Conservation (phyloP, 805 yeast genomes). For the Candida berthetii region DNA sequence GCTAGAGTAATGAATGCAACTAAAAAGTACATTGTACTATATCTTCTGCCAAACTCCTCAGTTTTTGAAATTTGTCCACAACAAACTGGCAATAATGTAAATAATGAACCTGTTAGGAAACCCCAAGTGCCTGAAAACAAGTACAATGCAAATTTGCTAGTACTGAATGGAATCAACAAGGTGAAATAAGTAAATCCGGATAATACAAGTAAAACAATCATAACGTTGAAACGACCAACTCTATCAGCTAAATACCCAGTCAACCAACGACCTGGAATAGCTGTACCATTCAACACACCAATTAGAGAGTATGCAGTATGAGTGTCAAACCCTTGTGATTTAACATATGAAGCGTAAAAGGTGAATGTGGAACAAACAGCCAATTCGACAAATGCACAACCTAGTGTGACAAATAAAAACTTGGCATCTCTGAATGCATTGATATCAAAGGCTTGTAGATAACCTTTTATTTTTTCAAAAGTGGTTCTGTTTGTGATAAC, state of each 20-base stretch:
- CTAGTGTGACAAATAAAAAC: slow-evolving; percentile 34
- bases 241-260: slow-evolving; percentile 37
- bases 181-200: slow-evolving; percentile 25
- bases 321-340: slow-evolving; percentile 34
- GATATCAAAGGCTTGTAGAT: slow-evolving; percentile 22
- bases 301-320: slow-evolving; percentile 35
- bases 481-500: slow-evolving; percentile 14
- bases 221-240: slow-evolving; percentile 47
- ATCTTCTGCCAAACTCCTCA: slow-evolving; percentile 46
- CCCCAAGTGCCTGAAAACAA: slow-evolving; percentile 45
- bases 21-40: slow-evolving; percentile 51
- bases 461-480: slow-evolving; percentile 20
- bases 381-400: slow-evolving; percentile 42
- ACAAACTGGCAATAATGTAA: slow-evolving; percentile 51
- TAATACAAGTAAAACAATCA: slow-evolving; percentile 27
- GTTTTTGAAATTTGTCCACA: slow-evolving; percentile 51
- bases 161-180: slow-evolving; percentile 32
- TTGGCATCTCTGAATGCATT: slow-evolving; percentile 36
- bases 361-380: slow-evolving; percentile 38
- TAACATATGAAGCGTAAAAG: slow-evolving; percentile 44
- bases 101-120: slow-evolving; percentile 45
- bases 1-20: slow-evolving; percentile 49
- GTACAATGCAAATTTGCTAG: slow-evolving; percentile 25
- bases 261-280: slow-evolving; percentile 37
- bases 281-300: slow-evolving; percentile 34